Base-by-base conservation (phyloP, 1,139 yeast species). In the Magnusiomyces tetraspermus region DNA sequence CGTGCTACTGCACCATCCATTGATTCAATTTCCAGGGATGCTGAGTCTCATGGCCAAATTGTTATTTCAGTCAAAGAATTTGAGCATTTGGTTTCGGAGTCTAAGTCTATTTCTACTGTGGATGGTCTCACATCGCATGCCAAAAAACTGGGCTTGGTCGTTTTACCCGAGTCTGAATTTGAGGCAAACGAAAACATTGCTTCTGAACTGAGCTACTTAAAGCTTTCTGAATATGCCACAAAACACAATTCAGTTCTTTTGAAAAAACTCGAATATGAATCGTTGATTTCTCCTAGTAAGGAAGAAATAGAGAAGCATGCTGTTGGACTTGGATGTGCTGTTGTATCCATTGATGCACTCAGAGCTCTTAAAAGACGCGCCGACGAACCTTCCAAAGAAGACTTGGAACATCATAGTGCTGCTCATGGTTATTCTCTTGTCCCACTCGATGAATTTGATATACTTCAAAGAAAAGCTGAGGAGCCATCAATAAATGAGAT, bases 241-340 rank as follows among this genome's bases (percentile, higher is more conserved):
- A n/a, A 17, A 4, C 52, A 52, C 5, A 53, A 54, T 23, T 49
- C 56, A 3, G 57, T 55, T 10, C 48, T 59, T 19, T 50, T 62
- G 44, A 50, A 61, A 11, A 48, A 55, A 10, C 44, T 48, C 2
- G 61, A 58, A 30, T 56, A 55, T 40, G 54, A 59, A 3, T 46
- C 33, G 6, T 30, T 53, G 10, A 41, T 40, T 17, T 23, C 51
- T 36, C 67, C 67, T 2, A 56, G 61, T 1, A 57, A 57, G 51
- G 62, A 56, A n/a, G 76, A 75, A 45, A 68, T 79, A 23, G 76
- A 76, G 56, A 64, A 69, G 10, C 77, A 74, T 61, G 82, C 81
- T 1, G 66, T 72, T 42, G 57, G 63, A 3, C 59, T 68, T 22
- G 74, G 73, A 2, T 63, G 61, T 48, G 49, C 45, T 22, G 49